Base-by-base conservation (phyloP, 2,329 filamentous ascomycete species). In the Aspergillus bombycis region DNA sequence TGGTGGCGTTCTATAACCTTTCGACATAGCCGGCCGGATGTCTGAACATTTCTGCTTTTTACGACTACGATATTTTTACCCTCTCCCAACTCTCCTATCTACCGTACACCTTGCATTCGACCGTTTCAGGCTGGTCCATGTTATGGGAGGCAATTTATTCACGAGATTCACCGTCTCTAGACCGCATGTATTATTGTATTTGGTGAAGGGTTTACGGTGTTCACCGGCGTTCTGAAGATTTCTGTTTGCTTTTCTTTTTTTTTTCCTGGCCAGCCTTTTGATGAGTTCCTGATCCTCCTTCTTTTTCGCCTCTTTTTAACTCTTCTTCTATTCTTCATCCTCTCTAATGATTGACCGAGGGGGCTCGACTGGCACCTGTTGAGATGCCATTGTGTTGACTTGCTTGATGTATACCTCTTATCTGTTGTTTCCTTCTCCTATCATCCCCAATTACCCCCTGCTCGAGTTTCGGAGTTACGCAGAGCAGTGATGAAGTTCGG, bases 1-100 rank as follows among this genome's bases (percentile, higher is more conserved):
- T 71, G 65, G 65, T 65, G 74, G 74, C 73, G 74, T 77, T 74
- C 65, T 66, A 67, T 71, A 70, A 67, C 70, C 65, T 52, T 73
- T 72, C 60, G 68, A 75, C 62, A 67, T 69, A 70, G 65, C 62
- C 68, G 72, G 72, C 70, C 68, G 73, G 72, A 71, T 74, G 72
- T 73, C 70, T 74, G 73, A 72, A 68, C 68, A 63, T 63, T 60
- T 61, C 66, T 52, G 48, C 48, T 52, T 52, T 52, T 52, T 12
- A 52, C 48, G 48, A 52, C 48, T n/a, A 52, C 21, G 30, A 52
- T 60, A 61, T 62, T 62, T 63, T 21, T 32, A 52, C 46, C 59
- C 54, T 65, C 58, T 58, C 53, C 52, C 38, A n/a, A 19, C 32
- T 62, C 45, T 46, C 62, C 52, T 52, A 61, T 54, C 30, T 28